Evolutionary conservation across 768 basidiomycete genomes (phyloP).

Genomic region (Solioccasus polychromus): DNA sequence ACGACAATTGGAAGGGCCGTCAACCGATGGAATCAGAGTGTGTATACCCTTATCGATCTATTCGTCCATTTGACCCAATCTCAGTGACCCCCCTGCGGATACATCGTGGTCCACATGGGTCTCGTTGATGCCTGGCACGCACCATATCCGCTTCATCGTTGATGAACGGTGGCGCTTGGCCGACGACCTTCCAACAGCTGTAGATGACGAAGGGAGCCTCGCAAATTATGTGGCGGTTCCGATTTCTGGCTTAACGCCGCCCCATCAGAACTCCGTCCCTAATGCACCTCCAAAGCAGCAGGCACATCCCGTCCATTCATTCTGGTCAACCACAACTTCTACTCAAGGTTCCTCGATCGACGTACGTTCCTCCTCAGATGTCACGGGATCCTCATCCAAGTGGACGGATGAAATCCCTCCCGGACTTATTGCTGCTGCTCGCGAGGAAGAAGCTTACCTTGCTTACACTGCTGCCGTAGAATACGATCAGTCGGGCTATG

Average conservation of each 20-base stretch:
- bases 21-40: conserved; percentile 63
- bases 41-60: conserved; percentile 26
- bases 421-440: conserved; percentile 75
- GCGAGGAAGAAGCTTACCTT: conserved; percentile 79
- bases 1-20: conserved; percentile 74
- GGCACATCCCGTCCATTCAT: conserved; percentile 34
- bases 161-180: conserved; percentile 84
- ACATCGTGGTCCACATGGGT: conserved; percentile 40
- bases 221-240: conserved; percentile 83
- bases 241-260: conserved; percentile 33
- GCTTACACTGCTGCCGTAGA: conserved; percentile 32
- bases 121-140: conserved; percentile 79
- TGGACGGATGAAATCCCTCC: conserved; percentile 84
- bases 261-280: conserved; percentile 33
- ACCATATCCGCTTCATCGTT: conserved; percentile 93
- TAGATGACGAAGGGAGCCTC: conserved; percentile 90
- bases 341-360: conserved; percentile 32
- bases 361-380: conserved; percentile 23
- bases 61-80: conserved; percentile 15
- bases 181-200: conserved; percentile 79
- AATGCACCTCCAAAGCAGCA: conserved; percentile 29
- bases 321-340: conserved; percentile 41
- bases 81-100: conserved; percentile 33
- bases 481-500: conserved; percentile 32
- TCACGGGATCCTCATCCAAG: conserved; percentile 30